Base-by-base conservation (phyloP, 73 alveolate genomes). In the Stentor coeruleus region DNA sequence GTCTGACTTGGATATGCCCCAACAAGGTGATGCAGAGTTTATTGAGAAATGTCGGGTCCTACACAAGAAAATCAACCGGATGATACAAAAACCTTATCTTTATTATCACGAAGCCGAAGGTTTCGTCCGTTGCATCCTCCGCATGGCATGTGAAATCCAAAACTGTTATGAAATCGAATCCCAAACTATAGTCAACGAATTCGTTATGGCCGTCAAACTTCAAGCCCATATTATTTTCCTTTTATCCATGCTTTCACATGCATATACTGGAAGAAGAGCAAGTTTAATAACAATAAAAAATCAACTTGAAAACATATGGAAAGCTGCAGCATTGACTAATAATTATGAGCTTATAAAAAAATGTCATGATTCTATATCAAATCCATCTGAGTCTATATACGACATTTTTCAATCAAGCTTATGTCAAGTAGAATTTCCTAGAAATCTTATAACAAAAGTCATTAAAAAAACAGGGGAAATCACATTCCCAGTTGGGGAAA, bases 401-500 rank as follows among this genome's bases (percentile, higher is more conserved):
- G 20, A 6, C 66, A 20, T 11, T 49, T 49, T 49, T 49, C 28
- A 49, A 49, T 11, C 6, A 49, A 11, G 6, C 66, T 20, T 49
- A 49, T 11, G 20, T 6, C 66, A 49, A 49, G 66, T 49, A 11
- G 20, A 11, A 11, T 49, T 49, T 49, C 66, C 66, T 20, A 11
- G 28, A 20, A 49, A 49, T 11, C 20, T 49, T 49, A 6, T 20
- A 49, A 26, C 37, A 66, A 66, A 66, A 1, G 39, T 66, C 41
- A 20, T 28, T 37, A 33, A 66, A 66, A 66, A 66, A 31, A 20
- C n/a, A 20, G 79, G 40, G 14, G 79, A 66, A 31, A 66, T 66
- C 1, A 66, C 79, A 1, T 66, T 66, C 33, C 79, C 79, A 66
- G 33, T 40, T 0, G 79, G 79, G 14, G 79, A 66, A 66, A 66